Conservation (phyloP, 176 grass and related monocot genomes). For the Oryza meridionalis region DNA sequence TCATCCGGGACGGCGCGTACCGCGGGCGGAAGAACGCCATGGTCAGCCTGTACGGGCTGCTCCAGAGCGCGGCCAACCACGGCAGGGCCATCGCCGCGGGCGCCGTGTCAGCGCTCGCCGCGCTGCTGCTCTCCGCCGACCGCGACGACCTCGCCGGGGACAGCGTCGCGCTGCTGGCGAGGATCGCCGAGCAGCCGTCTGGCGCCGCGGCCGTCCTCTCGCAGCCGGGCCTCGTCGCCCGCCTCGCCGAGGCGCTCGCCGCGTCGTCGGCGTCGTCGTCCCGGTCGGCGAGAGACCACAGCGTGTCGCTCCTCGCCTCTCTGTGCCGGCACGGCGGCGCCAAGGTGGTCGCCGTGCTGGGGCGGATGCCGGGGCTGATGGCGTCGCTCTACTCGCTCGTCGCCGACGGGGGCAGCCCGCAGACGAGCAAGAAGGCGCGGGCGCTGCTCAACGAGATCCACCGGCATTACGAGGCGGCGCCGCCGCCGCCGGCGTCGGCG, state of each 20-base stretch:
- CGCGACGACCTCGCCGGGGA: conserved; percentile 48
- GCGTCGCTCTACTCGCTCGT: conserved; percentile 58
- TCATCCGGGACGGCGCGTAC: conserved; percentile 49
- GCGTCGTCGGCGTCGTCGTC: conserved; percentile 11
- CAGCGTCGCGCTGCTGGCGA: conserved; percentile 64
- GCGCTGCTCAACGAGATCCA: conserved; percentile 76
- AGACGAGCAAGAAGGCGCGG: conserved; percentile 60
- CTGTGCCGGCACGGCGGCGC: conserved; percentile 69
- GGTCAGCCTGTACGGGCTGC: conserved; percentile 66
- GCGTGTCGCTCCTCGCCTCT: conserved; percentile 52
- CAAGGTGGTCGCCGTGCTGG: conserved; percentile 57
- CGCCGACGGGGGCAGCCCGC: conserved; percentile 63
- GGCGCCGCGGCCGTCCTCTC: conserved; percentile 57
- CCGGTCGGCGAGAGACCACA: conserved; percentile 65
- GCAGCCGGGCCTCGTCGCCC: conserved; percentile 29
- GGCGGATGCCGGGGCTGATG: conserved; percentile 60
- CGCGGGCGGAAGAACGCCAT: conserved; percentile 70
- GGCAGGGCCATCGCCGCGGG: conserved; percentile 49
- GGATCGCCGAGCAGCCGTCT: conserved; percentile 49
- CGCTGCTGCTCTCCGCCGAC: conserved; percentile 34
- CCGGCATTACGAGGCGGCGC: conserved; percentile 42
- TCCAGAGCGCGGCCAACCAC: conserved; percentile 55
- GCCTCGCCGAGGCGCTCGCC: conserved; percentile 54
- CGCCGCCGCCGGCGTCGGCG: not conserved
- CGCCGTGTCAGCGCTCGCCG: conserved; percentile 48